These are phyloP conservation scores for Coprinopsis marcescibilis DNA, from an alignment of 768 basidiomycete genomes.

Conservation along the genomic window DNA sequence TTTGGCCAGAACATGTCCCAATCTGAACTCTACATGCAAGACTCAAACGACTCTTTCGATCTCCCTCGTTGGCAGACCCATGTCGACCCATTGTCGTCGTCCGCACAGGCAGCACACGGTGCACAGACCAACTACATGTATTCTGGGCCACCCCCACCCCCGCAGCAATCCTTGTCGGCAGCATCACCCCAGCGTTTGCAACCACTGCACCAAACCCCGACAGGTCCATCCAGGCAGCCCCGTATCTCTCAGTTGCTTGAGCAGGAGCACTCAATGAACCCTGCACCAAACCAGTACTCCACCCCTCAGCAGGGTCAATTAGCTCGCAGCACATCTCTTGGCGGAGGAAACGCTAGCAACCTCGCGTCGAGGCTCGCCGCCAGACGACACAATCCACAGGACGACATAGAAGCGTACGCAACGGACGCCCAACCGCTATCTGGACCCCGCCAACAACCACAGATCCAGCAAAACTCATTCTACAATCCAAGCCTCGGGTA, in stretches of 20 bases:
- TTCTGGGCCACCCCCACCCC: conserved; percentile 50
- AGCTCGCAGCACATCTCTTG: conserved; percentile 63
- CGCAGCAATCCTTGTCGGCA: conserved; percentile 34
- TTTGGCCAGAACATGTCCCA: conserved; percentile 53
- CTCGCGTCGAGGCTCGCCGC: conserved; percentile 36
- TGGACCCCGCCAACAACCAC: conserved; percentile 36
- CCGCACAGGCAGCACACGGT: conserved; percentile 45
- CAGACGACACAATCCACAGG: conserved; percentile 63
- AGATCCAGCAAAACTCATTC: conserved; percentile 40
- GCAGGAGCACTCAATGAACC: conserved; percentile 46
- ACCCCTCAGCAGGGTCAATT: conserved; percentile 49
- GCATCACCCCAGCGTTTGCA: conserved; percentile 43
- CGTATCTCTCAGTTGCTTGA: conserved; percentile 64
- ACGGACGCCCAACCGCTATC: conserved; percentile 31
- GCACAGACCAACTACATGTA: conserved; percentile 50
- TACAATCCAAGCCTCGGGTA: conserved; percentile 56
- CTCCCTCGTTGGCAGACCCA: conserved; percentile 68
- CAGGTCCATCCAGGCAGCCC: conserved; percentile 42
- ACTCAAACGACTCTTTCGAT: conserved; percentile 79
- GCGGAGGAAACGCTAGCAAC: conserved; percentile 36
- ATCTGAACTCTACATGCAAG: conserved; percentile 72
- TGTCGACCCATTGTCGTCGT: conserved; percentile 45
- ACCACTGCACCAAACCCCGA: conserved; percentile 44
- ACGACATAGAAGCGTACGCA: conserved; percentile 56
- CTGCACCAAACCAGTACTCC: conserved; percentile 43